A percentile compares a stretch with the other conserved stretches of the same genome.
These are phyloP conservation scores for Beauveria asiatica DNA, from an alignment of 2,329 filamentous ascomycete genomes.

Conservation along the genomic window DNA sequence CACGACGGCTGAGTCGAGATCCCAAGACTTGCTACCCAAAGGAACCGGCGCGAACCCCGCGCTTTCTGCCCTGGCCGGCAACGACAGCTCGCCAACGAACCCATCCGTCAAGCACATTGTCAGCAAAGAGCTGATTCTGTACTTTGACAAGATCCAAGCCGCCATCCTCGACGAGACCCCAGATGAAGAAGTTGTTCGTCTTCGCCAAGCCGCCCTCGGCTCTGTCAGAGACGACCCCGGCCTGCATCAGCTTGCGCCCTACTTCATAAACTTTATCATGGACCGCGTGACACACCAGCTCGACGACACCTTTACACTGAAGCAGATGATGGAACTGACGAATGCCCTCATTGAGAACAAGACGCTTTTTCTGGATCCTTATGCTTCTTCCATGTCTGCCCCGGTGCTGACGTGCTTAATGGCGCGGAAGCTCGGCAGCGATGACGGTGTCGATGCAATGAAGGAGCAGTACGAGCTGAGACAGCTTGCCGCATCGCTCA, in stretches of 20 bases:
- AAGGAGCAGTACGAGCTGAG: slow-evolving; percentile 70
- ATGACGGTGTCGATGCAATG: slow-evolving; percentile 42
- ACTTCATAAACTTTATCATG: slow-evolving; percentile 91
- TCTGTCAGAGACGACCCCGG: slow-evolving; percentile 84
- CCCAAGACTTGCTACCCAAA: slow-evolving; percentile 81
- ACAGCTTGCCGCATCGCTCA: slow-evolving; percentile 73
- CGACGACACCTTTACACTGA: slow-evolving; percentile 80
- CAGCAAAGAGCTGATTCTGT: slow-evolving; percentile 90
- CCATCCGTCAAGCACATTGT: slow-evolving; percentile 93
- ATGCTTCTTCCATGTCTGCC: slow-evolving; percentile 61
- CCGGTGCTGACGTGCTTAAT: slow-evolving; percentile 88
- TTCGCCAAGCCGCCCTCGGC: slow-evolving; percentile 76
- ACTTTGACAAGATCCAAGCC: slow-evolving; percentile 90
- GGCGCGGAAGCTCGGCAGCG: slow-evolving; percentile 61
- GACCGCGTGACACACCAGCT: slow-evolving; percentile 93
- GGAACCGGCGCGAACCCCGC: slow-evolving; percentile 81
- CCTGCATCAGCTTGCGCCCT: slow-evolving; percentile 89
- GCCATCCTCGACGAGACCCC: slow-evolving; percentile 83
- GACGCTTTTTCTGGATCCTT: slow-evolving; percentile 61
- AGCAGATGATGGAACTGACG: slow-evolving; percentile 86
- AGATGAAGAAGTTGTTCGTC: slow-evolving; percentile 62
- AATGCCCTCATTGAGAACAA: slow-evolving; percentile 77
- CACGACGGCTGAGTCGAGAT: slow-evolving; percentile 71
- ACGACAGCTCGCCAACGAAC: slow-evolving; percentile 76
- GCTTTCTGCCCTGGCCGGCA: slow-evolving; percentile 70